Base-by-base conservation (phyloP, 192 early-diverging fungal genomes). In the Coemansia sp. region DNA sequence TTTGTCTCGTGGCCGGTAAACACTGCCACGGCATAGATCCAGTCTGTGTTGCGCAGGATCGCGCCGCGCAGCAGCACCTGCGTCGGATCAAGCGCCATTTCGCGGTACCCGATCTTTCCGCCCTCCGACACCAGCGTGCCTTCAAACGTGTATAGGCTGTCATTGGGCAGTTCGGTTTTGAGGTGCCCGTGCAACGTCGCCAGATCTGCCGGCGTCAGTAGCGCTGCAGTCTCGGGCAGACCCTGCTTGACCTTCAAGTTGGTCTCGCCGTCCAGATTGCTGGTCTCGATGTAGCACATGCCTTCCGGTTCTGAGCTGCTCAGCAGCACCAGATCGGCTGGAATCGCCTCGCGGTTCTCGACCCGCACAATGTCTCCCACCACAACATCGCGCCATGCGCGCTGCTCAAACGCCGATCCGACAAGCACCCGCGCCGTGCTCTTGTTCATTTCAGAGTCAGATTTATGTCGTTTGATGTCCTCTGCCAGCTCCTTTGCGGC, bases 1-100 rank as follows among this genome's bases (percentile, higher is more conserved):
- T 98, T 98, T 11, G 95, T 93, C 62, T 98, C 97, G 71, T 97
- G 95, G 47, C 97, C 97, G 4, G 97, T 98, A 65, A 96, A 97
- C 14, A 98, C 83, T 5, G 91, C 93, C n/a, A 94, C 74, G 17
- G 88, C 94, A 69, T 96, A 98, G 53, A 94, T 83, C 95, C 95
- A 98, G 53, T 83, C 71, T 7, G 97, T 98, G 75, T 98, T 98
- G 49, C 95, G 88, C 60, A 97, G 72, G 78, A 92, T 90, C 11
- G 95, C 94, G 8, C 97, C 97, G 60, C 97, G 83, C 27, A 98
- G 83, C 35, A 98, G 87, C n/a, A 99, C 73, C 76, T 96, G 94
- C 21, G 87, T 91, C 3, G 96, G 97, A 59, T 94, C 92, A 24
- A 99, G 68, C 14, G 97, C 84, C 47, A 91, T 50, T 67, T 95